Conservation (phyloP, 2,329 filamentous ascomycete genomes). For the Fusarium protoensiforme region DNA sequence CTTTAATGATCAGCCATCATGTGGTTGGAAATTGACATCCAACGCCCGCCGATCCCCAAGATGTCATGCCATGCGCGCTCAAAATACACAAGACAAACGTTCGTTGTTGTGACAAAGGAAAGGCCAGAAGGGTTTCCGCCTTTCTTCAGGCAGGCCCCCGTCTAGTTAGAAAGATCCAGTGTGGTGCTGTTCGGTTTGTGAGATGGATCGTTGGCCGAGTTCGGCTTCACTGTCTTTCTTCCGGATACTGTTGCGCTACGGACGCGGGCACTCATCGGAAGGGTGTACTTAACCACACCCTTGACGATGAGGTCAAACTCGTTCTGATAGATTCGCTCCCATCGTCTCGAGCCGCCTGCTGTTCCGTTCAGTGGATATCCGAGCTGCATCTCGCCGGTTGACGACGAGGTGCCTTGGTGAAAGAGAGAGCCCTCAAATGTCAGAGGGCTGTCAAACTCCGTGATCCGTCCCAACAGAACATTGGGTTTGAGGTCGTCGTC, state of each 20-base stretch:
- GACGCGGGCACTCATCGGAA: constrained; percentile 70
- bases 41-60: constrained; percentile 49
- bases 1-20: constrained; percentile 45
- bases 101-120: constrained; percentile 38
- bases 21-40: constrained; percentile 45
- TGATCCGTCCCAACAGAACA: constrained; percentile 91
- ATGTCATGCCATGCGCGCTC: constrained; percentile 52
- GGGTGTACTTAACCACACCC: constrained; percentile 86
- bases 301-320: constrained; percentile 94
- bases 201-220: constrained; percentile 70
- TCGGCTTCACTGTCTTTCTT: constrained; percentile 69
- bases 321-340: constrained; percentile 90
- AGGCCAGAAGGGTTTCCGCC: constrained; percentile 34
- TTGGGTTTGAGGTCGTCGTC: constrained; percentile 74
- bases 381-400: constrained; percentile 86
- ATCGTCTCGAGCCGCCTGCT: constrained; percentile 83
- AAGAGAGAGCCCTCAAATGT: constrained; percentile 92
- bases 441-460: constrained; percentile 86
- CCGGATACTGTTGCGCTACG: constrained; percentile 70
- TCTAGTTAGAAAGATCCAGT: constrained; percentile 34
- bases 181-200: constrained; percentile 80
- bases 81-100: constrained; percentile 45
- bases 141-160: constrained; percentile 12
- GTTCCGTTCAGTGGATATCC: constrained; percentile 88
- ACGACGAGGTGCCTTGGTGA: constrained; percentile 76